Conservation (phyloP, 1,284 basidiomycete species). For the Moesziomyces sp. region DNA sequence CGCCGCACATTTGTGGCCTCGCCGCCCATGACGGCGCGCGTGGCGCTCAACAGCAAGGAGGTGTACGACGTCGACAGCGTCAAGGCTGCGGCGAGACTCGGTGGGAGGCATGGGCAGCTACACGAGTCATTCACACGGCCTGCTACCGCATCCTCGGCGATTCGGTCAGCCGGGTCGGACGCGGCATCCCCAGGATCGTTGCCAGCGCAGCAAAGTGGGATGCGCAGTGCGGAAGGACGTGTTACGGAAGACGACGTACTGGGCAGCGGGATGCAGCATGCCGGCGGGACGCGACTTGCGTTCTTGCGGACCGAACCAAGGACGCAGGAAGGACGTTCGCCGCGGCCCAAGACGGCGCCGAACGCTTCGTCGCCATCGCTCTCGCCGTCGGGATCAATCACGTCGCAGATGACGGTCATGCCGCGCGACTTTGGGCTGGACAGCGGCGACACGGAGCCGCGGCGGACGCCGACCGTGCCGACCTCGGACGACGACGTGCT, state of each 20-base stretch:
- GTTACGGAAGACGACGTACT: neutral
- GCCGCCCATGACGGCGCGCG: conserved; percentile 34
- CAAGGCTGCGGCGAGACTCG: conserved; percentile 37
- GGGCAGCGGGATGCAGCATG: neutral
- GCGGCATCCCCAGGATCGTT: neutral
- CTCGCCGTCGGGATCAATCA: conserved; percentile 20
- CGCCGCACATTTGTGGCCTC: conserved; percentile 32
- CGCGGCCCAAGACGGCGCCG: conserved; percentile 42
- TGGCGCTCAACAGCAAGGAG: conserved; percentile 23
- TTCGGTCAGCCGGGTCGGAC: neutral
- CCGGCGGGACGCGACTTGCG: neutral
- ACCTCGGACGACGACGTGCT: conserved; percentile 28
- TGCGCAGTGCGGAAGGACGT: neutral
- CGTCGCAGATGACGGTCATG: conserved; percentile 23
- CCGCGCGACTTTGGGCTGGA: conserved; percentile 3
- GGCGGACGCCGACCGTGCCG: too few species aligned
- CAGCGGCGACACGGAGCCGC: neutral
- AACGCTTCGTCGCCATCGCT: conserved; percentile 25
- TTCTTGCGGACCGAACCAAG: conserved; percentile 6
- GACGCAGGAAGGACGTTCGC: conserved; percentile 5
- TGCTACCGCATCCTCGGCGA: conserved; percentile 21
- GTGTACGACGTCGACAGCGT: conserved; percentile 49
- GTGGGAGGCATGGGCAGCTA: neutral
- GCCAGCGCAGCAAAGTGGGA: neutral
- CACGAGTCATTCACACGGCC: conserved; percentile 10